Conservation (phyloP, 208 protist species). For the Acanthamoeba triangularis region DNA sequence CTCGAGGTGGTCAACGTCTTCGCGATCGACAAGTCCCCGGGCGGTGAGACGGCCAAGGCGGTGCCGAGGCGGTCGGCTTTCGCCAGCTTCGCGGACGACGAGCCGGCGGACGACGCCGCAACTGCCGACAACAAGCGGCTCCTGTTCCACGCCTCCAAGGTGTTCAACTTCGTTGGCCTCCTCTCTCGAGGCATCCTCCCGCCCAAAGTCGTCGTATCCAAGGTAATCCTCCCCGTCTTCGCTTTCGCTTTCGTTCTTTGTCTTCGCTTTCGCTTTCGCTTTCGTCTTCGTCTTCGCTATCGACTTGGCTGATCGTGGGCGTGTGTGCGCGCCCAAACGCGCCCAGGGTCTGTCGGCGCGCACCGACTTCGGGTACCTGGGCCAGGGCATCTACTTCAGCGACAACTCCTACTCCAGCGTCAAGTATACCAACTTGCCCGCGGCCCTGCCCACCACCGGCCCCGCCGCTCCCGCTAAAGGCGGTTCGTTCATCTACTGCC, state of each 20-base stretch:
- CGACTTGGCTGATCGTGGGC: not conserved
- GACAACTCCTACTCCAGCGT: constrained; percentile 61
- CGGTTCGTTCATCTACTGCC: not conserved
- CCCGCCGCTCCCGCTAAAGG: not conserved
- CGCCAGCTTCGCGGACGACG: not conserved
- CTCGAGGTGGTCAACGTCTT: not conserved
- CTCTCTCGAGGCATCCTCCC: constrained; percentile 81
- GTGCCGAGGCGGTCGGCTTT: not conserved
- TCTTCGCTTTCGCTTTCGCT: not conserved
- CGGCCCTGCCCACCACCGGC: constrained; percentile 56
- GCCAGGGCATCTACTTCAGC: constrained; percentile 84
- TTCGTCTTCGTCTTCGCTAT: constrained; percentile 19
- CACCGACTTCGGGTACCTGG: constrained; percentile 81
- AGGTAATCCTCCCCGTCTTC: not conserved
- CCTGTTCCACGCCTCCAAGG: constrained; percentile 47
- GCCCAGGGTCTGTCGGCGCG: constrained; percentile 1
- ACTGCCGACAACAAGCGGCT: not conserved
- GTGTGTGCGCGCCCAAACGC: not conserved
- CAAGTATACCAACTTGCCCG: constrained; percentile 75
- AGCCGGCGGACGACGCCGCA: not conserved
- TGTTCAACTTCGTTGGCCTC: constrained; percentile 78
- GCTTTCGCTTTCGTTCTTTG: not conserved
- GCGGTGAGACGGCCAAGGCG: not conserved
- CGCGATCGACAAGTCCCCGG: not conserved
- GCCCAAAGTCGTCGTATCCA: constrained; percentile 73